Base-by-base conservation (phyloP, 23 red algal genomes). In the Gracilaria gracilis region DNA sequence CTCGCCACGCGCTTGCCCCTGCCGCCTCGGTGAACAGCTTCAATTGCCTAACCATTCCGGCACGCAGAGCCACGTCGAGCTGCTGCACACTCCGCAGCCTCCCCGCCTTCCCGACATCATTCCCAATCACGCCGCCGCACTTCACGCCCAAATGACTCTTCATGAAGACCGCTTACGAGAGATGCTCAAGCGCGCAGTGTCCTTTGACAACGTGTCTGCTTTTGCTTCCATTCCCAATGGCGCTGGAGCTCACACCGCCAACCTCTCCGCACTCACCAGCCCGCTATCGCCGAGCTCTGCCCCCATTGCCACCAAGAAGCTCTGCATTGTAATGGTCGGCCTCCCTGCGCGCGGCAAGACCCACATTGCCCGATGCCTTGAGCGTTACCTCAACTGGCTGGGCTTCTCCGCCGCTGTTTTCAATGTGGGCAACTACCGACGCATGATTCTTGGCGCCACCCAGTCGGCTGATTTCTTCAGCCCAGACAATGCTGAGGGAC, bases 251-350 rank as follows among this genome's bases (percentile, higher is more conserved):
- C 4, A 36, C 4, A 34, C 50, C n/a, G 69, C 53, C 20, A 44
- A 46, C 39, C 23, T 4, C 20, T 40, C 50, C 11, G 40, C 72
- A 40, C 40, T 77, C 38, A 24, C 54, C 15, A 13, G 9, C 67
- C 21, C 71, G 38, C 83, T 20, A 8, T 14, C 40, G 7, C 57
- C 55, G 0, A 23, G 9, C 83, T 13, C 35, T 57, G 25, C 44
- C 77, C 13, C 51, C 61, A 84, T 97, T 35, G 61, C 88, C 62
- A 97, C 91, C 33, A 93, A 93, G 89, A 96, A 96, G 74, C 87
- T 99, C 29, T 95, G 91, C 79, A 95, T 99, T 64, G 94, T 99
- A 25, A 99, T 99, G 97, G 97, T 96, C 38, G 97, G 97, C 40
- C 85, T 99, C 0, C 97, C 97, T 17, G 97, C 97, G 9, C 81